These are phyloP conservation scores for Chenopodium formosanum DNA, from an alignment of 148 eudicot species.

Conservation along the genomic window DNA sequence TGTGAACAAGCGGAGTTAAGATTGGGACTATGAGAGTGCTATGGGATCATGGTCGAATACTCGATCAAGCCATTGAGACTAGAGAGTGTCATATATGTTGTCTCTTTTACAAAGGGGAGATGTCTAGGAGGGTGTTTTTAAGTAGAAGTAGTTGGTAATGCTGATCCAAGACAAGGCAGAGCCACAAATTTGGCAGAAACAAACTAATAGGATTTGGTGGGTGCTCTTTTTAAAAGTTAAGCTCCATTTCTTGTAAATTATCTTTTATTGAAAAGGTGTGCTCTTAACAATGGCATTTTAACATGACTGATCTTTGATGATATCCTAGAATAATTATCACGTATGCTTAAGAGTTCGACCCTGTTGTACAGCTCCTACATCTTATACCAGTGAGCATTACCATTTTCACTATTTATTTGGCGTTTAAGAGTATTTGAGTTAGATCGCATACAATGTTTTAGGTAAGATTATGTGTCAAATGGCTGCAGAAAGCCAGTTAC, in stretches of 20 bases:
- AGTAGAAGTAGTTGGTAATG: slow-evolving; percentile 8
- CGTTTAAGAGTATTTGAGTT: no score
- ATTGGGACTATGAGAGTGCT: slow-evolving; percentile 58
- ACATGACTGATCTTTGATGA: not conserved
- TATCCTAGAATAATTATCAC: not conserved
- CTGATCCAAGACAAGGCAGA: not conserved
- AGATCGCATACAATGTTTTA: no score
- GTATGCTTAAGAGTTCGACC: not conserved
- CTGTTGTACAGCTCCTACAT: no score
- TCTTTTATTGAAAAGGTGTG: slow-evolving; percentile 1
- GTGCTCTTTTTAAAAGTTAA: not conserved
- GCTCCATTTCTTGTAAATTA: slow-evolving; percentile 23
- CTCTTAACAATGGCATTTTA: not conserved
- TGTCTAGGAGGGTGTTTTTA: not conserved
- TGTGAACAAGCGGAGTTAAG: slow-evolving; percentile 52
- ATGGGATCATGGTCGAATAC: slow-evolving; percentile 61
- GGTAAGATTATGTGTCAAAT: no score
- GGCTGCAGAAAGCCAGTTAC: no score
- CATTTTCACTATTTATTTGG: no score
- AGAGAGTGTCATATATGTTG: not conserved
- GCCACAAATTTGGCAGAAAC: not conserved
- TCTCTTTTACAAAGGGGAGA: no score
- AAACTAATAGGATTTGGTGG: not conserved
- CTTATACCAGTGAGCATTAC: no score
- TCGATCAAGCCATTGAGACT: not conserved